A percentile compares a stretch with the other conserved stretches of the same genome.
Evolutionary conservation across 106 monocot species (phyloP).

Genomic region (Cymbidium sinense): DNA sequence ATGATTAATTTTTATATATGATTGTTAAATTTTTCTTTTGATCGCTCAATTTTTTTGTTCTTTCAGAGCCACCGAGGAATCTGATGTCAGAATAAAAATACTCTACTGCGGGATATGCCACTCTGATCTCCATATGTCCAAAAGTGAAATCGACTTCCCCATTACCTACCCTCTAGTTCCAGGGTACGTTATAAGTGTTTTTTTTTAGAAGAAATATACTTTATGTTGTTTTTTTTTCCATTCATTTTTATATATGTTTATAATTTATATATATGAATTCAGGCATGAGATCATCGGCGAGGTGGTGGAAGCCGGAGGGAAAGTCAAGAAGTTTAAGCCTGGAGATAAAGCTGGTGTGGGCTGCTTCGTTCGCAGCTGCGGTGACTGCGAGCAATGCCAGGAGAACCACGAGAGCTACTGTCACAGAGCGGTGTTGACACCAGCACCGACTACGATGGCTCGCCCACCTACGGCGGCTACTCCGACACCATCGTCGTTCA

Average conservation of each 20-base stretch:
- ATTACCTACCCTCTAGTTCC: conserved; percentile 41
- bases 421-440: conserved; percentile 20
- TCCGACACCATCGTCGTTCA: conserved; percentile 48
- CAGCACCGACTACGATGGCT: conserved; percentile 27
- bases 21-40: no score
- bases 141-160: conserved; percentile 36
- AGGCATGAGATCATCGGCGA: conserved; percentile 66
- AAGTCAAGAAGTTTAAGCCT: conserved; percentile 47
- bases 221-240: background rate
- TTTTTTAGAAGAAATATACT: no score
- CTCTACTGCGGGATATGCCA: conserved; percentile 61
- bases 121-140: conserved; percentile 42
- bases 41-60: no score
- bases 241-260: background rate
- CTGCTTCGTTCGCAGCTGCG: conserved; percentile 50
- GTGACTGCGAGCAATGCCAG: conserved; percentile 37
- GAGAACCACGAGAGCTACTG: conserved; percentile 62
- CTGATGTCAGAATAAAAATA: conserved; percentile 48
- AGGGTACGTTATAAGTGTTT: conserved; percentile 11
- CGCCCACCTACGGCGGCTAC: conserved; percentile 53
- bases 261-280: no score
- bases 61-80: background rate
- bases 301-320: conserved; percentile 49
- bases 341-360: conserved; percentile 74
- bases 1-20: no score